Conservation (phyloP, 306 rosid genomes). For the Rubus parviflorus region DNA sequence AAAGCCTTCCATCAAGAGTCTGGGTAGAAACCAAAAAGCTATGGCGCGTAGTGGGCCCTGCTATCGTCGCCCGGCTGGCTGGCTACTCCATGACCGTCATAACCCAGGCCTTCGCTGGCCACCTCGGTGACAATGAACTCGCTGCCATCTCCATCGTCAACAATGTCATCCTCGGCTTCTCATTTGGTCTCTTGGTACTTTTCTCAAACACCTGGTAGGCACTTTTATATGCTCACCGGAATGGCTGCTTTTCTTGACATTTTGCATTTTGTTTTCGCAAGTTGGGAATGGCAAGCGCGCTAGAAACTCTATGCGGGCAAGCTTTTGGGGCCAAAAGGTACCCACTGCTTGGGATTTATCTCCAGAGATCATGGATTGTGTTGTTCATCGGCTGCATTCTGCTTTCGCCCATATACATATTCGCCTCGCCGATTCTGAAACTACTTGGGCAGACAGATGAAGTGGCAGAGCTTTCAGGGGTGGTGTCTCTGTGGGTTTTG, state of each 20-base stretch:
- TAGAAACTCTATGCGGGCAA: constrained; percentile 48
- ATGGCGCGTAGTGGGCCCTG: constrained; percentile 22
- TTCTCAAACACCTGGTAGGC: background rate
- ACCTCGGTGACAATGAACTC: constrained; percentile 24
- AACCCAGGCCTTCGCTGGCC: constrained; percentile 25
- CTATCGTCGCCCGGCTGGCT: constrained; percentile 15
- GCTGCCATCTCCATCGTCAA: constrained; percentile 25
- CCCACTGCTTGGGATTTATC: constrained; percentile 35
- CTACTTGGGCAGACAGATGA: constrained; percentile 35
- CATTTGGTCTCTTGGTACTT: constrained; percentile 21
- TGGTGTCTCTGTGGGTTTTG: constrained; percentile 31
- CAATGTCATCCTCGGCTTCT: constrained; percentile 19
- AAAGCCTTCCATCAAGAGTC: constrained; percentile 4
- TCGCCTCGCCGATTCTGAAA: constrained; percentile 35
- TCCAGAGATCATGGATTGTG: constrained; percentile 46
- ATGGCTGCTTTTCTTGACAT: background rate
- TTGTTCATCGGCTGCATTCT: constrained; percentile 27
- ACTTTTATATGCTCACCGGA: background rate
- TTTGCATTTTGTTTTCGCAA: background rate
- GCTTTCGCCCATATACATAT: constrained; percentile 26
- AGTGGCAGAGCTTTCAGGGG: constrained; percentile 35
- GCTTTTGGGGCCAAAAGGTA: constrained; percentile 44
- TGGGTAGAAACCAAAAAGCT: constrained; percentile 30
- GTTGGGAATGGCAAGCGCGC: constrained; percentile 50
- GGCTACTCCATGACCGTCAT: constrained; percentile 17